A percentile compares a stretch with the other conserved stretches of the same genome.
phyloP scores from a whole-genome alignment of 73 alveolate species.

The Diophrys sp. region DNA sequence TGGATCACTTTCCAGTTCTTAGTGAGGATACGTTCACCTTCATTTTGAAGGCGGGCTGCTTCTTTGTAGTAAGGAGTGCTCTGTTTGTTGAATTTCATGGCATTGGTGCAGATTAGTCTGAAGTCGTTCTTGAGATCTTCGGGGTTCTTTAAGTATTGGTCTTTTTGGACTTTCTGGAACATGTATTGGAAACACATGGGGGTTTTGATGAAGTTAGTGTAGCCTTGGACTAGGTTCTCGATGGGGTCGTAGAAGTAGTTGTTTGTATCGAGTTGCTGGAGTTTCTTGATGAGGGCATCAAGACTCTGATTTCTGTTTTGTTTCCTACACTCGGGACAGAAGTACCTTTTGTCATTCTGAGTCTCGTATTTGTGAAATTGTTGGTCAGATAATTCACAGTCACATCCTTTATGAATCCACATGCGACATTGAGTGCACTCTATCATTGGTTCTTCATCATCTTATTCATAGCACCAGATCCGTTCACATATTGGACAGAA shows the following conservation, averaged over 20 bases:
- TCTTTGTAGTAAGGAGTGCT: slow-evolving; percentile 69
- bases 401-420: slow-evolving; percentile 84
- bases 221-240: slow-evolving; percentile 50
- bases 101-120: slow-evolving; percentile 77
- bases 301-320: slow-evolving; percentile 39
- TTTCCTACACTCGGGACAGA: slow-evolving; percentile 75
- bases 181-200: slow-evolving; percentile 85
- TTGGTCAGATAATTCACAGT: slow-evolving; percentile 48
- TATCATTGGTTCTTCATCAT: slow-evolving; percentile 60
- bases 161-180: slow-evolving; percentile 55
- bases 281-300: slow-evolving; percentile 49
- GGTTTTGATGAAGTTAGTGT: slow-evolving; percentile 59
- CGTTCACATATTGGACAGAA: slow-evolving; percentile 83
- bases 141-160: slow-evolving; percentile 66
- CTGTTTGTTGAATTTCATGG: slow-evolving; percentile 76
- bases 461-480: slow-evolving; percentile 70
- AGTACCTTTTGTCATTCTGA: slow-evolving; percentile 53
- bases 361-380: slow-evolving; percentile 33
- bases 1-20: slow-evolving; percentile 32
- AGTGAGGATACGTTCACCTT: slow-evolving; percentile 22
- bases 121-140: slow-evolving; percentile 65
- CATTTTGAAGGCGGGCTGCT: slow-evolving; percentile 74
- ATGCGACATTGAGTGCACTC: slow-evolving; percentile 77
- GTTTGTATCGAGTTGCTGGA: slow-evolving; percentile 66
- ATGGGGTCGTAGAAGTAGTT: slow-evolving; percentile 66